Base-by-base conservation (phyloP, 228 moss, liverwort and hornwort genomes). In the Sphagnum magellanicum region DNA sequence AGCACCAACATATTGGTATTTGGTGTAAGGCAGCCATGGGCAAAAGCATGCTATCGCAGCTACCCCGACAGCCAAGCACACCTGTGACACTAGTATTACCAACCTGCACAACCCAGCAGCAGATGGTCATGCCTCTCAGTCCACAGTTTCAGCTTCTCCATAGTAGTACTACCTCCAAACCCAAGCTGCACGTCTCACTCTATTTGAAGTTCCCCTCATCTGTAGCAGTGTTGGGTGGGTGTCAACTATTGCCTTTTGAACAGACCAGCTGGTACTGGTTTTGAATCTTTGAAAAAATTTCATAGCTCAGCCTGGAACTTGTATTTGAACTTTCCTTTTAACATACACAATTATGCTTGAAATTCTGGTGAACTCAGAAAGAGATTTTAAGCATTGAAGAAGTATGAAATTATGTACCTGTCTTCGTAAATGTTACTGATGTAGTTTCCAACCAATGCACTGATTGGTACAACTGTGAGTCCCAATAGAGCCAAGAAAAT, bases 351-450 rank as follows among this genome's bases (percentile, higher is more conserved):
- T 32, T 32, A 32, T 3, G 32, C 32, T 32, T 32, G 32, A 32
- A 32, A 32, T 32, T 32, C 32, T 32, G 32, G 32, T 32, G 32
- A 32, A 32, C 32, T 32, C 32, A 32, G 32, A 32, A 32, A 32
- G 32, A 32, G 32, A 32, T 32, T 32, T 32, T 32, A 32, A 32
- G 32, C 32, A 32, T 32, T 3, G 2, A 32, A 3, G 32, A 32
- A 32, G 32, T 32, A 32, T 32, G 32, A 32, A 32, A 32, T 32
- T 32, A 32, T 32, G 32, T 60, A 80, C 88, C 88, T 84, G 76
- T 88, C 88, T 76, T 88, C 88, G 16, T 78, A 88, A 6, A 88
- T 82, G 50, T 85, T 88, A 53, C 85, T 88, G 73, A 88, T 83
- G 82, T 67, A 88, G 59, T 85, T 88, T 70, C 88, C 88, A 59